Evolutionary conservation across 768 basidiomycete species (phyloP).

Genomic region (Cystofilobasidium macerans): DNA sequence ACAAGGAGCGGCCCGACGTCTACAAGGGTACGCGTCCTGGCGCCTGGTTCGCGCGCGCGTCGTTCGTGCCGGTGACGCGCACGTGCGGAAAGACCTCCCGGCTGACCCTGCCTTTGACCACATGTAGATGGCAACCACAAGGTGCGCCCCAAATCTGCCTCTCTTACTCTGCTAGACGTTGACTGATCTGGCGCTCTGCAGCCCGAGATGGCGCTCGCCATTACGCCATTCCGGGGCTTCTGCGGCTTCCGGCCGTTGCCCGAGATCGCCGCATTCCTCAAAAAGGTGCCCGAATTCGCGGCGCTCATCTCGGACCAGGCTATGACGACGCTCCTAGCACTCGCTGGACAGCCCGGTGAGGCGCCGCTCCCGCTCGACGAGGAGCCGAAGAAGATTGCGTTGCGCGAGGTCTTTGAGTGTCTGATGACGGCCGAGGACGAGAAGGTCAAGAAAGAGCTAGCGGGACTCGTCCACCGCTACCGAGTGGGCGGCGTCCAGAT

Average conservation of each 20-base stretch:
- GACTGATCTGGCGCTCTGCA: constrained; percentile 21
- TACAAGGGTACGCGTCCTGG: constrained; percentile 83
- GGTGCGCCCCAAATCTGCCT: constrained; percentile 29
- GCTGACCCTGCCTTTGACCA: background rate
- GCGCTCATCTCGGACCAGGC: constrained; percentile 50
- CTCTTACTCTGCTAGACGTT: background rate
- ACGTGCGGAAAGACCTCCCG: background rate
- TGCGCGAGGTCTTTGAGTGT: constrained; percentile 67
- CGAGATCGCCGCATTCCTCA: constrained; percentile 57
- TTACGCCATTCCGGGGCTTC: constrained; percentile 78
- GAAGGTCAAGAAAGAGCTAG: constrained; percentile 48
- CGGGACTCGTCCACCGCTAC: constrained; percentile 55
- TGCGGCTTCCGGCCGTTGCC: constrained; percentile 83
- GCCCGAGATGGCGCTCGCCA: constrained; percentile 96
- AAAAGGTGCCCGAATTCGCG: constrained; percentile 61
- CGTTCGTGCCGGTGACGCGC: background rate
- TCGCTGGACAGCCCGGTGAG: constrained; percentile 40
- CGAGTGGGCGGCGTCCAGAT: constrained; percentile 39
- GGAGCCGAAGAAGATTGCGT: constrained; percentile 46
- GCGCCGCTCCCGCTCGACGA: constrained; percentile 37
- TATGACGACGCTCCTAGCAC: constrained; percentile 45
- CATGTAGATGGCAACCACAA: constrained; percentile 79
- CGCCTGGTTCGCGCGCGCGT: too few relatives aligned
- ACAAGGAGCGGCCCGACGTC: constrained; percentile 59
- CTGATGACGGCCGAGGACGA: constrained; percentile 62